phyloP scores from a whole-genome alignment of 805 yeast genomes.

The Pichia eremophila region DNA sequence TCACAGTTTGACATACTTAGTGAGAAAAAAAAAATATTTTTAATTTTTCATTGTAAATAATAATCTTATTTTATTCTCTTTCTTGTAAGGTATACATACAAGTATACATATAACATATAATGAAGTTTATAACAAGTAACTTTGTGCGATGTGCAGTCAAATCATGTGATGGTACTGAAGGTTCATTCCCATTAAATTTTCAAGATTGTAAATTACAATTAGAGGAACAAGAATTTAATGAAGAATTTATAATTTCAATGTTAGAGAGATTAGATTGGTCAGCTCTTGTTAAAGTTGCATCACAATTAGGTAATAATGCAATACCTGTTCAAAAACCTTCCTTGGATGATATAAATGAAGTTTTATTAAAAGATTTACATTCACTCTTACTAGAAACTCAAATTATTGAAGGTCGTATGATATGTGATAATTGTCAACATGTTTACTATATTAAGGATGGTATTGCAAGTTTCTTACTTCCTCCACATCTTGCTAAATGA shows the following conservation, averaged over 20 bases:
- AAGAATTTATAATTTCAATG: constrained; percentile 69
- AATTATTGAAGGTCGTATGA: constrained; percentile 82
- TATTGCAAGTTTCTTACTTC: constrained; percentile 86
- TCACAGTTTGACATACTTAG: too few species aligned
- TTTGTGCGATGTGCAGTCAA: constrained; percentile 91
- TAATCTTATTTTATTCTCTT: too few species aligned
- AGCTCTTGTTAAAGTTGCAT: constrained; percentile 70
- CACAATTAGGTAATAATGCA: constrained; percentile 57
- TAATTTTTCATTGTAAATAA: too few species aligned
- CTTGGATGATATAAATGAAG: constrained; percentile 35
- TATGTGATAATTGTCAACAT: constrained; percentile 78
- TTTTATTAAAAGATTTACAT: constrained; percentile 67
- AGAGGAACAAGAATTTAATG: constrained; percentile 73
- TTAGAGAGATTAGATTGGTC: constrained; percentile 82
- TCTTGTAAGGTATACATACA: too few species aligned
- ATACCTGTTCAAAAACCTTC: constrained; percentile 57
- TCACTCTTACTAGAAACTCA: constrained; percentile 74
- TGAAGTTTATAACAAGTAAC: constrained; percentile 94
- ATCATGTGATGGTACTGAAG: constrained; percentile 61
- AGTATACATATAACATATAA: constrained; percentile 19
- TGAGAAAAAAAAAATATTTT: too few species aligned
- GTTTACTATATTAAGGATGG: constrained; percentile 84
- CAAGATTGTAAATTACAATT: constrained; percentile 60
- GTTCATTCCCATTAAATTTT: constrained; percentile 74
- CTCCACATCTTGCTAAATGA: constrained; percentile 73